These are phyloP conservation scores for Eragrostis nindensis DNA, from an alignment of 176 grass and related monocot genomes.

Conservation along the genomic window DNA sequence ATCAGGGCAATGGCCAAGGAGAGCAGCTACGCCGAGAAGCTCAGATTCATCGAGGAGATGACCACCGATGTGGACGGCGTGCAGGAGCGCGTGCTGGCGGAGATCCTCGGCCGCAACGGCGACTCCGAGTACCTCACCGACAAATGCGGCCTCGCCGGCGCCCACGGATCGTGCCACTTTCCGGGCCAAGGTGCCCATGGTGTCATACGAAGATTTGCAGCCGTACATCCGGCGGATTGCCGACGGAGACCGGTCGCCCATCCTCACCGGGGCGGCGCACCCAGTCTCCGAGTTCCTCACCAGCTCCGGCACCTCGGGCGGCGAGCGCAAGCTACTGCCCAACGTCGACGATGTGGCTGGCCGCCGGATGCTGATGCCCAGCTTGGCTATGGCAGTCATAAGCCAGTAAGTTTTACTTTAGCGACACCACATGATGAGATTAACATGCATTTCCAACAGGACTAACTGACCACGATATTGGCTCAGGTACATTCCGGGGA, in stretches of 20 bases:
- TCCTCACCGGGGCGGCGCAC: conserved; percentile 58
- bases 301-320: conserved; percentile 91
- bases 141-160: conserved; percentile 51
- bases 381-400: conserved; percentile 87
- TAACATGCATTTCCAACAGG: neutral
- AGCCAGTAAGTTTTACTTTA: conserved; percentile 67
- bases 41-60: conserved; percentile 85
- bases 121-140: conserved; percentile 80
- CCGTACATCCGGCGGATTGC: conserved; percentile 90
- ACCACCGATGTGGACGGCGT: conserved; percentile 65
- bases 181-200: conserved; percentile 74
- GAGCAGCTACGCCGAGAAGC: conserved; percentile 63
- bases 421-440: neutral
- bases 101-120: conserved; percentile 77
- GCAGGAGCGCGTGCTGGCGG: conserved; percentile 77
- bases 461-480: neutral
- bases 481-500: conserved; percentile 67
- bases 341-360: conserved; percentile 84
- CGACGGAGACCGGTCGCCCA: conserved; percentile 75
- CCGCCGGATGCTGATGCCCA: conserved; percentile 80
- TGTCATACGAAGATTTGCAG: conserved; percentile 86
- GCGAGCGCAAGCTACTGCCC: conserved; percentile 93
- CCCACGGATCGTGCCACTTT: conserved; percentile 64
- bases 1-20: conserved; percentile 33
- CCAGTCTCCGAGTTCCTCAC: conserved; percentile 97